phyloP scores from a whole-genome alignment of 768 basidiomycete genomes.

The Auriscalpium orientale region DNA sequence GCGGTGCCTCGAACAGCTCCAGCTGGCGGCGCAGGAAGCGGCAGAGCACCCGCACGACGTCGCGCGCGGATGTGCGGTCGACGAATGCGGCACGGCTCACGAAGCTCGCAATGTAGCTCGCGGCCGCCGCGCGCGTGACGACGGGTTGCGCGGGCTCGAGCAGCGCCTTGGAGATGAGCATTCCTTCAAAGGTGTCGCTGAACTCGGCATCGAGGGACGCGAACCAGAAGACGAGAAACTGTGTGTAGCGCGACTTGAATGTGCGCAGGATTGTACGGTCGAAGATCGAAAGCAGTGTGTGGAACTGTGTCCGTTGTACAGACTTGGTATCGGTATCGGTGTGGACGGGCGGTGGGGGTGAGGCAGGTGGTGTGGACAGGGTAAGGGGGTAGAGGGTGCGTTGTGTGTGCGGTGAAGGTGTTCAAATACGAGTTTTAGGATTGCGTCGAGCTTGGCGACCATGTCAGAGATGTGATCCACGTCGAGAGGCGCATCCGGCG shows the following conservation, averaged over 20 bases:
- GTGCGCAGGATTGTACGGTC: constrained; percentile 90
- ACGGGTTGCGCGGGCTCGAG: constrained; percentile 47
- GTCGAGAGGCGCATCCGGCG: constrained; percentile 42
- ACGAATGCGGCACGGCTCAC: constrained; percentile 88
- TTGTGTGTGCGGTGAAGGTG: constrained; percentile 58
- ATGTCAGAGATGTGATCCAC: constrained; percentile 72
- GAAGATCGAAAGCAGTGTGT: constrained; percentile 86
- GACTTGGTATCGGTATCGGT: constrained; percentile 25
- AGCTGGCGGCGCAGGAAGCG: constrained; percentile 73
- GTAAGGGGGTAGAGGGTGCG: constrained; percentile 19
- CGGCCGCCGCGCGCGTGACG: constrained; percentile 85
- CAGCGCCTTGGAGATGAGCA: constrained; percentile 87
- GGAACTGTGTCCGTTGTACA: constrained; percentile 59
- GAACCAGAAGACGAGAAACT: constrained; percentile 95
- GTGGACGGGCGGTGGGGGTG: constrained; percentile 20
- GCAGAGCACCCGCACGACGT: constrained; percentile 79
- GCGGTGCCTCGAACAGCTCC: constrained; percentile 49
- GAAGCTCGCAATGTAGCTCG: constrained; percentile 88
- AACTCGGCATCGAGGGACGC: constrained; percentile 85
- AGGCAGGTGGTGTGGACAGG: constrained; percentile 17
- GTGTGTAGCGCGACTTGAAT: constrained; percentile 95
- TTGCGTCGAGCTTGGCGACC: constrained; percentile 87
- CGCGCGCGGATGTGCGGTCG: constrained; percentile 61
- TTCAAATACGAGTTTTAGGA: constrained; percentile 77
- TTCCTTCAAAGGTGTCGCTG: constrained; percentile 87